A percentile compares a stretch with the other conserved stretches of the same genome.
Conservation (phyloP, 1,284 basidiomycete species). For the Kalmanozyma brasiliensis region DNA sequence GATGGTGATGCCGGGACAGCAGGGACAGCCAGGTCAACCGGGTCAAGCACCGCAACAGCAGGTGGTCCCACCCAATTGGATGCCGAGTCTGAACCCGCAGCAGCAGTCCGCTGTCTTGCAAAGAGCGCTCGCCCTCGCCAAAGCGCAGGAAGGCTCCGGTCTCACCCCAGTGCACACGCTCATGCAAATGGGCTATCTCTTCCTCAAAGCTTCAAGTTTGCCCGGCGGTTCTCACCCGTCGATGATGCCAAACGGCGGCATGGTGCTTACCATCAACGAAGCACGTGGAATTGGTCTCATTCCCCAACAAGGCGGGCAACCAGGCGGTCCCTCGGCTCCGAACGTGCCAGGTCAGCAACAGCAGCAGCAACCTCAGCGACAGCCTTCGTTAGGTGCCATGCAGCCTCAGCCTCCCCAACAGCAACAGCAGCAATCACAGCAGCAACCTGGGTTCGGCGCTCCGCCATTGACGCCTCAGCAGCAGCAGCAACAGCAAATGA, state of each 20-base stretch:
- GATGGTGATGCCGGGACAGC: constrained; percentile 32
- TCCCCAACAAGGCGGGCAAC: constrained; percentile 41
- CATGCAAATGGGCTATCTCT: constrained; percentile 62
- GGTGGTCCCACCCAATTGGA: constrained; percentile 52
- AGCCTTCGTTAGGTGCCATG: constrained; percentile 17
- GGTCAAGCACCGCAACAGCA: constrained; percentile 29
- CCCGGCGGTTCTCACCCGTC: constrained; percentile 45
- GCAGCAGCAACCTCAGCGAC: constrained; percentile 12
- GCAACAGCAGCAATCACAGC: constrained; percentile 23
- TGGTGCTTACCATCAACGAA: constrained; percentile 61
- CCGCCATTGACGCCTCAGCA: constrained; percentile 17
- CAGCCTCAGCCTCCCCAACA: constrained; percentile 17
- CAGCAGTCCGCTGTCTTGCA: constrained; percentile 61
- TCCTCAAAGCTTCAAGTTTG: constrained; percentile 56
- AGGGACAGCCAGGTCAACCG: constrained; percentile 22
- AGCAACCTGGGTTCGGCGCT: constrained; percentile 17
- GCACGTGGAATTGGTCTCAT: constrained; percentile 57
- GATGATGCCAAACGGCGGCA: constrained; percentile 54
- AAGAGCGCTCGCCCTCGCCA: constrained; percentile 54
- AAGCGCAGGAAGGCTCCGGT: constrained; percentile 48
- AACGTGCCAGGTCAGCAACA: constrained; percentile 15
- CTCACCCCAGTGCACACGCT: constrained; percentile 57
- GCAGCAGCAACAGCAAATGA: constrained; percentile 30
- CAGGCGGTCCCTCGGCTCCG: constrained; percentile 3
- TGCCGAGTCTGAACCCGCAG: constrained; percentile 50